Percentiles rank a stretch among this genome's conserved stretches.
Conservation (phyloP, 169 alveolate species). For the Theileria luwenshuni region DNA sequence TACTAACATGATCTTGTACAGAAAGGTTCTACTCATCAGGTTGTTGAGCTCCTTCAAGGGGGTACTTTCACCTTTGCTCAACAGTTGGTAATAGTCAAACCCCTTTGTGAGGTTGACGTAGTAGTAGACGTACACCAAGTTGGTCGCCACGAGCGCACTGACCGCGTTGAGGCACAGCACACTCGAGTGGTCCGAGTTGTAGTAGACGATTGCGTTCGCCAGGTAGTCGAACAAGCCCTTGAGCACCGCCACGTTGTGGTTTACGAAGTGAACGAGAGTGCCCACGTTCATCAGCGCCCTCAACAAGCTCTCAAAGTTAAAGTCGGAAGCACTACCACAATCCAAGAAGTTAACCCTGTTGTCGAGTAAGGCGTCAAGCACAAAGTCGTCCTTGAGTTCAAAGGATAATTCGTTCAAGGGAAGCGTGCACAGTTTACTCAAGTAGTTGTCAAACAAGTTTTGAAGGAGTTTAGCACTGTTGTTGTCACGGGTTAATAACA, state of each 20-base stretch:
- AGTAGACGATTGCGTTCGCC: constrained; percentile 4
- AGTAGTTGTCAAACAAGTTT: constrained; percentile 3
- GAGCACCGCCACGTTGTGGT: constrained; percentile 13
- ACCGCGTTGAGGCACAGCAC: constrained; percentile 2
- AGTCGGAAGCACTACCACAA: background rate
- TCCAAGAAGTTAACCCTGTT: background rate
- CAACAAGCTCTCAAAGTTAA: background rate
- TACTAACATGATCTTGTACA: background rate
- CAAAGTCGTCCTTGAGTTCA: background rate
- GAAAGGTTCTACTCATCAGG: background rate
- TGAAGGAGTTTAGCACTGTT: background rate
- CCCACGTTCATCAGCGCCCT: background rate
- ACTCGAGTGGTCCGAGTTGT: constrained; percentile 1
- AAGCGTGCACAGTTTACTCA: background rate
- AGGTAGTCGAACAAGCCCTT: constrained; percentile 3
- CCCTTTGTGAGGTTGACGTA: no score
- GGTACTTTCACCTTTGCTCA: constrained; percentile 1
- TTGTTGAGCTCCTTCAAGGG: constrained; percentile 5
- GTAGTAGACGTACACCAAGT: constrained; percentile 2
- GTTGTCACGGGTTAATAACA: constrained; percentile 4
- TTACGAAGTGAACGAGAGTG: constrained; percentile 3
- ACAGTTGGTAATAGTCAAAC: background rate
- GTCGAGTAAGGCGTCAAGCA: background rate
- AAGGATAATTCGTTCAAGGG: background rate
- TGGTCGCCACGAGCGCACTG: background rate